phyloP scores from a whole-genome alignment of 345 rosid genomes.

The Eucalyptus rudis region DNA sequence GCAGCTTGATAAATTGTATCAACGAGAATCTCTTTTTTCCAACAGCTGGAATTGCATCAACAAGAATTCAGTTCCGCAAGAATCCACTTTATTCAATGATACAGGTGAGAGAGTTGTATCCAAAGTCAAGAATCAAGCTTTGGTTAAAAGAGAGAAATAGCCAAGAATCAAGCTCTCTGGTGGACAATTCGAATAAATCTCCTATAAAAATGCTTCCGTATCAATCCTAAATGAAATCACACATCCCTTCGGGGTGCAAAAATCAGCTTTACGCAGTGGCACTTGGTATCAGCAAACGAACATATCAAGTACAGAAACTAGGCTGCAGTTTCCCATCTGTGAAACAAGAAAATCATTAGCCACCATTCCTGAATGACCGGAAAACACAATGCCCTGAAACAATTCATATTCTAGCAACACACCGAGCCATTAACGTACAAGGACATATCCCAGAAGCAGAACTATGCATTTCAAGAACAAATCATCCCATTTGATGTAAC shows the following conservation, averaged over 20 bases:
- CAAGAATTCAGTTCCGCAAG: not conserved
- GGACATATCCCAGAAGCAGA: not conserved
- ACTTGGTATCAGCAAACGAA: not conserved
- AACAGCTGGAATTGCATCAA: not conserved
- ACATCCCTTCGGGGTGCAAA: not conserved
- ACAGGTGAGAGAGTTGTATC: not conserved
- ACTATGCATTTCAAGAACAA: not conserved
- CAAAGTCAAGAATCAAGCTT: not conserved
- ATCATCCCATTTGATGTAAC: not conserved
- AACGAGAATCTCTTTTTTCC: not conserved
- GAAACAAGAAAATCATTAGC: not conserved
- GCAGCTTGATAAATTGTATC: not conserved
- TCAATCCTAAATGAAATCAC: not conserved
- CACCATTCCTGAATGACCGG: not conserved
- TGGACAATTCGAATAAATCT: not conserved
- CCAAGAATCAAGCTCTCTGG: not conserved
- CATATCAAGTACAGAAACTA: not conserved
- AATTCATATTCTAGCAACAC: not conserved
- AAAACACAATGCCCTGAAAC: not conserved
- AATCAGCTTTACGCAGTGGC: not conserved
- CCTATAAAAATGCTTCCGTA: not conserved
- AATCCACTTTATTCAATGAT: not conserved
- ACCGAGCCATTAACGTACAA: not conserved
- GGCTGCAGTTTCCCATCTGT: not conserved
- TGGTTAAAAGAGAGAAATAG: not conserved